phyloP scores from a whole-genome alignment of 345 rosid genomes.

The Chamaenerion angustifolium region DNA sequence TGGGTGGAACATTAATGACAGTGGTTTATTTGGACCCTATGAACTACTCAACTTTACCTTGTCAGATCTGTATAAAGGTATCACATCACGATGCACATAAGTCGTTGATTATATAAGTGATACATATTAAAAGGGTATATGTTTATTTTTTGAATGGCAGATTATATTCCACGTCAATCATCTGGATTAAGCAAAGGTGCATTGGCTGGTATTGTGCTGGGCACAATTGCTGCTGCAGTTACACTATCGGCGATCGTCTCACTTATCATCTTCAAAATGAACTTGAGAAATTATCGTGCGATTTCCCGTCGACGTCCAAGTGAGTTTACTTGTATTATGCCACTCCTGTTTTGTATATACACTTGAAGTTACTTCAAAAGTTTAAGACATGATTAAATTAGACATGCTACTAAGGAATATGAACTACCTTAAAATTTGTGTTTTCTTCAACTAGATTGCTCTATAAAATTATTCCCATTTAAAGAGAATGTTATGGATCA shows the following conservation, averaged over 20 bases:
- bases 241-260: slow-evolving; percentile 54
- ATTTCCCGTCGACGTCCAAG: slow-evolving; percentile 40
- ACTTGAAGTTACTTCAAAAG: too few relatives aligned
- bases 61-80: slow-evolving; percentile 29
- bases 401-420: too few relatives aligned
- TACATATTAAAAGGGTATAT: too few relatives aligned
- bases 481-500: too few relatives aligned
- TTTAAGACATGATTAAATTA: too few relatives aligned
- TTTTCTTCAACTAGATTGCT: too few relatives aligned
- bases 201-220: slow-evolving; percentile 52
- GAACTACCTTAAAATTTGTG: too few relatives aligned
- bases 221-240: slow-evolving; percentile 57
- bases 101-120: slow-evolving; percentile 1
- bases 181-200: slow-evolving; percentile 50
- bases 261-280: slow-evolving; percentile 40
- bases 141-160: slow-evolving; percentile 12
- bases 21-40: slow-evolving; percentile 74
- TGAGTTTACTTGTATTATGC: slow-evolving; percentile 18
- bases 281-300: slow-evolving; percentile 23
- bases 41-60: slow-evolving; percentile 66
- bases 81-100: too few relatives aligned
- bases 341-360: too few relatives aligned
- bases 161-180: slow-evolving; percentile 10
- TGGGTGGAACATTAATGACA: slow-evolving; percentile 56
- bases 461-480: too few relatives aligned